Evolutionary conservation across 768 basidiomycete genomes (phyloP).

Genomic region (Suillus luteus): DNA sequence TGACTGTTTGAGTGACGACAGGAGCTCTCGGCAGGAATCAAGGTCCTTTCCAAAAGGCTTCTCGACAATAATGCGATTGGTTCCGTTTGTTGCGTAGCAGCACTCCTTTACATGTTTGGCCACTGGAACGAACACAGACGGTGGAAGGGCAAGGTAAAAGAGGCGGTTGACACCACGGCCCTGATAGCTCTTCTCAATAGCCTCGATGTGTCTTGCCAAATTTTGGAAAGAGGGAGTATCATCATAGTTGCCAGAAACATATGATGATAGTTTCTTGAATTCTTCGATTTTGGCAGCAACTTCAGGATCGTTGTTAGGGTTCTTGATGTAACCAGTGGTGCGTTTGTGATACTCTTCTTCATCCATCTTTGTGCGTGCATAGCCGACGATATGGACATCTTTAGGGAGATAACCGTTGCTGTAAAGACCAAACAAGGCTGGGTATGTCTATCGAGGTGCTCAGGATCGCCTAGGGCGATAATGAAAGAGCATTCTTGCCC

Average conservation of each 20-base stretch:
- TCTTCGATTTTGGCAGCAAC: conserved; percentile 66
- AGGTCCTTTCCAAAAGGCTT: conserved; percentile 98
- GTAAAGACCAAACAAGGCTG: conserved; percentile 91
- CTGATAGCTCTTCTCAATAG: conserved; percentile 72
- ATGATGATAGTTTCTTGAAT: conserved; percentile 81
- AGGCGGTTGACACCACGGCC: conserved; percentile 73
- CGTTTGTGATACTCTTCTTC: conserved; percentile 82
- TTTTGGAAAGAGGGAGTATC: conserved; percentile 75
- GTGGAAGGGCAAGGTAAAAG: conserved; percentile 97
- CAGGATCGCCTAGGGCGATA: conserved; percentile 47
- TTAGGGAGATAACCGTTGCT: conserved; percentile 77
- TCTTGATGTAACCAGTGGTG: conserved; percentile 83
- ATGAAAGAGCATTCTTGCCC: conserved; percentile 5
- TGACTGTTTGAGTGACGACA: conserved; percentile 75
- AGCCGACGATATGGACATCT: conserved; percentile 89
- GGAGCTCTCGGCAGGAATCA: conserved; percentile 77
- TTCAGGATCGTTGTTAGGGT: conserved; percentile 59
- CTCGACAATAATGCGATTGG: conserved; percentile 94
- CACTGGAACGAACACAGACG: conserved; percentile 93
- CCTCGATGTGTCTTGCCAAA: conserved; percentile 74
- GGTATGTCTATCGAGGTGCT: conserved; percentile 70
- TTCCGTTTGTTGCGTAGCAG: conserved; percentile 71
- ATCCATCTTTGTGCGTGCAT: conserved; percentile 96
- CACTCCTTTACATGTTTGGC: conserved; percentile 79
- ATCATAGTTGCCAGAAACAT: conserved; percentile 89